Evolutionary conservation across 108 stramenopile species (phyloP).

Genomic region (Nannochloropsis granulata): DNA sequence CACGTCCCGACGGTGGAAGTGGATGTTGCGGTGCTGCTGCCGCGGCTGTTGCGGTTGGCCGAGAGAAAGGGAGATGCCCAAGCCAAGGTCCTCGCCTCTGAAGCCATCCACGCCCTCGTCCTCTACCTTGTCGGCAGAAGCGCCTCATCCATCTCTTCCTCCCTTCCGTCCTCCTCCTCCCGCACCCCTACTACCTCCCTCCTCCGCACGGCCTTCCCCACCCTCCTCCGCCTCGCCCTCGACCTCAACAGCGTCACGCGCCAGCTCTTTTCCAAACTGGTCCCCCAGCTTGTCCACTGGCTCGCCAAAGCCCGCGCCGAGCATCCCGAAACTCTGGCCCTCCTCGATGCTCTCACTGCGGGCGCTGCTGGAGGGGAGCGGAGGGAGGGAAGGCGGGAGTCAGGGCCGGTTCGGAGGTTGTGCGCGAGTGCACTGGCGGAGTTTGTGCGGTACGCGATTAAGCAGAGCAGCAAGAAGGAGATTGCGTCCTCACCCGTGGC

Average conservation of each 20-base stretch:
- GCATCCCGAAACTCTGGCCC: constrained; percentile 4
- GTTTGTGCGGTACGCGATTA: constrained; percentile 23
- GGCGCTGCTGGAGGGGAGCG: constrained; percentile 15
- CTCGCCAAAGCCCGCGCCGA: constrained; percentile 9
- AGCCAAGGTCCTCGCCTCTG: constrained; percentile 24
- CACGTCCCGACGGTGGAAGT: background rate
- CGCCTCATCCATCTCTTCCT: background rate
- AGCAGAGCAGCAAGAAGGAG: constrained; percentile 17
- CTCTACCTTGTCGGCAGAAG: constrained; percentile 13
- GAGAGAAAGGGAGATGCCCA: constrained; percentile 1
- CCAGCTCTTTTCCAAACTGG: constrained; percentile 12
- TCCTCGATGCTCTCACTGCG: constrained; percentile 15
- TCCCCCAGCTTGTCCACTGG: constrained; percentile 26
- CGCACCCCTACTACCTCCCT: background rate
- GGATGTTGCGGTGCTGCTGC: background rate
- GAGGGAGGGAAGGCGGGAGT: background rate
- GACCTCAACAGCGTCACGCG: constrained; percentile 19
- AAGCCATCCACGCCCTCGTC: constrained; percentile 20
- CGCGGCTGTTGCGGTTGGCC: background rate
- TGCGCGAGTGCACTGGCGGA: constrained; percentile 16
- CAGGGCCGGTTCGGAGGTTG: constrained; percentile 5
- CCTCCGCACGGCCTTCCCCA: constrained; percentile 6
- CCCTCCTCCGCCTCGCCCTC: constrained; percentile 15
- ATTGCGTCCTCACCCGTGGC: constrained; percentile 5
- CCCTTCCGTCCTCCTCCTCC: background rate